Evolutionary conservation across 2,329 filamentous ascomycete genomes (phyloP).

Genomic region (Aspergillus uvarum): DNA sequence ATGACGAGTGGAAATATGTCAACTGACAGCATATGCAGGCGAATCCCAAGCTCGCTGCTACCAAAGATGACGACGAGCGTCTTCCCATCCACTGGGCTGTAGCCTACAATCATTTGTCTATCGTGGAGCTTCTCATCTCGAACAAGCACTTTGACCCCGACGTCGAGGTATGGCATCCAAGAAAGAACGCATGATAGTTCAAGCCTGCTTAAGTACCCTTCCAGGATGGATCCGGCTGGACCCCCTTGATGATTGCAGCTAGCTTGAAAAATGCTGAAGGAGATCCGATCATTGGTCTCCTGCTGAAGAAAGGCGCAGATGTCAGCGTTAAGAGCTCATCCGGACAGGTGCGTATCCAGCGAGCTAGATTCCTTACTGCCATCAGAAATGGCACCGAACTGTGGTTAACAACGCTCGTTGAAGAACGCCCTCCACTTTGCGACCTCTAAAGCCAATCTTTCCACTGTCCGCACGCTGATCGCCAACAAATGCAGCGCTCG

Average conservation of each 20-base stretch:
- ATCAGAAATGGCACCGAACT: not conserved
- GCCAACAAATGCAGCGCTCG: slow-evolving; percentile 73
- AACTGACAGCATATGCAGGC: slow-evolving; percentile 50
- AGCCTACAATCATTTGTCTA: slow-evolving; percentile 75
- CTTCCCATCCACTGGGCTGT: slow-evolving; percentile 92
- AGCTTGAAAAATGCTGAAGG: slow-evolving; percentile 49
- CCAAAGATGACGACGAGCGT: slow-evolving; percentile 80
- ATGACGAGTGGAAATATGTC: not conserved
- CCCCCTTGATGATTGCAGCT: slow-evolving; percentile 51
- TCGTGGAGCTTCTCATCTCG: slow-evolving; percentile 70
- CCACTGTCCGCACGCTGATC: slow-evolving; percentile 76
- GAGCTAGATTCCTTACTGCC: not conserved
- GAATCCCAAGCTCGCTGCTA: slow-evolving; percentile 73
- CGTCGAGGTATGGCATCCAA: slow-evolving; percentile 58
- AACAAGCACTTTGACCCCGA: slow-evolving; percentile 78
- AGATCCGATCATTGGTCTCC: slow-evolving; percentile 45
- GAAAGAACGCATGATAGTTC: too few species aligned
- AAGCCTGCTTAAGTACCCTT: not conserved
- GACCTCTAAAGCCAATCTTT: slow-evolving; percentile 83
- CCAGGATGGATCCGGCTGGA: slow-evolving; percentile 52
- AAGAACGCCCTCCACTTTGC: slow-evolving; percentile 89
- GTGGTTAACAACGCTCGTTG: not conserved
- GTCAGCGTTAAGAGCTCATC: slow-evolving; percentile 44
- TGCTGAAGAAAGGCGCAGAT: slow-evolving; percentile 49
- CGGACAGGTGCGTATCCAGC: slow-evolving; percentile 38